Evolutionary conservation across 225 moss, liverwort and hornwort species (phyloP).

Genomic region (Sphagnum tenellum): DNA sequence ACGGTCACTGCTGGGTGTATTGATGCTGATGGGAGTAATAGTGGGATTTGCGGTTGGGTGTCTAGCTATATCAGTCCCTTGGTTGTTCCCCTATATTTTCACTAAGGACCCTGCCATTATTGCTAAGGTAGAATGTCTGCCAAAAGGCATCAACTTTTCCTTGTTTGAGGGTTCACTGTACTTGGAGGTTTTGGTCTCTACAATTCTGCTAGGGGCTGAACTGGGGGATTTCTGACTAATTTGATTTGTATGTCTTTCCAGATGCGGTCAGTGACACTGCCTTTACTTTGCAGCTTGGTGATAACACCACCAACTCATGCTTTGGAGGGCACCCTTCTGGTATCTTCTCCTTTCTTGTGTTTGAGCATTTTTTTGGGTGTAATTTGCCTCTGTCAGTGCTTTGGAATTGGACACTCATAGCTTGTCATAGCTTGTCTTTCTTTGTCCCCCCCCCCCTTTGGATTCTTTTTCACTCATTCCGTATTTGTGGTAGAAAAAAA

Average conservation of each 20-base stretch:
- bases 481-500: too few relatives aligned
- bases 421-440: too few relatives aligned
- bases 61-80: constrained; percentile 60
- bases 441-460: too few relatives aligned
- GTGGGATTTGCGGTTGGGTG: constrained; percentile 48
- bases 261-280: constrained; percentile 68
- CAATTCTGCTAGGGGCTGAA: too few relatives aligned
- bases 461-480: too few relatives aligned
- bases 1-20: constrained; percentile 53
- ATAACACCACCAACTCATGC: constrained; percentile 71
- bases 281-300: constrained; percentile 57
- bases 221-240: too few relatives aligned
- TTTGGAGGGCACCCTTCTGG: constrained; percentile 82
- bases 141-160: too few relatives aligned
- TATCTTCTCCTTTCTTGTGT: constrained; percentile 1
- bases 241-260: constrained; percentile 11
- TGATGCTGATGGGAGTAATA: constrained; percentile 55
- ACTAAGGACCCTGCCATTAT: constrained; percentile 65
- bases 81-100: constrained; percentile 68
- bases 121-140: constrained; percentile 25
- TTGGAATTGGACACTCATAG: too few relatives aligned
- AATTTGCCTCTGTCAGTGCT: too few relatives aligned
- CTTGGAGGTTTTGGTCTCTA: too few relatives aligned
- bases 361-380: background rate
- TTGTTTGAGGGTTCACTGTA: too few relatives aligned